Evolutionary conservation across 768 basidiomycete genomes (phyloP), one percentile per base, ranked within the genome.

Genomic region (Amanita thiersii): DNA sequence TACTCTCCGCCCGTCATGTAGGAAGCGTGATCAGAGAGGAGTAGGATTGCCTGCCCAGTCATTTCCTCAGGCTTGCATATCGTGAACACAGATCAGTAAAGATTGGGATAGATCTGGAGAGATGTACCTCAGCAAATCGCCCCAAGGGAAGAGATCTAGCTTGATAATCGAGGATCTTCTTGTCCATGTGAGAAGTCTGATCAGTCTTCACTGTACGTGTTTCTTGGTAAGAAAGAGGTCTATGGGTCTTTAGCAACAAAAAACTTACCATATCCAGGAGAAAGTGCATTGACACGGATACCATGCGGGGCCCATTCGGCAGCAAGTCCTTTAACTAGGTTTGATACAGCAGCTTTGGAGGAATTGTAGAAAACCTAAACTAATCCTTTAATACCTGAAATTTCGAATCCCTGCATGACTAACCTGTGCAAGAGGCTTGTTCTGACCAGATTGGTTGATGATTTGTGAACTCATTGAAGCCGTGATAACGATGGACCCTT

Each of bases 401-500:
- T n/a, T 36, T 32, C 4, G 15, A 33, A 23, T 15, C 30, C 34
- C 29, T 7, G 23, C 6, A 14, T n/a, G 20, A 39, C 50, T 19
- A 0, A 69, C 77, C 59, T 79, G 79, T 8, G 68, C 72, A 33
- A 79, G 56, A 3, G 77, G 61, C 47, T 64, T 52, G 51, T 71
- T 73, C 21, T 56, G 52, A 1, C 49, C 57, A 2, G 62, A 48
- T 48, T 72, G 69, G 46, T 81, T 81, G 55, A 79, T 76, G 47
- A 82, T 80, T 42, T 73, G 72, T 1, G 77, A 79, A 47, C 73
- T 75, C 78, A 82, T 83, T 3, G 76, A 79, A 1, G 75, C 72
- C 0, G 70, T 79, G 44, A 82, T 72, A 28, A 82, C 75, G 45
- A 81, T 81, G 0, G 79, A 77, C 0, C 74, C 73, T 25, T 58